These are phyloP conservation scores for Guadua angustifolia DNA, from an alignment of 176 grass and related monocot species.

Conservation along the genomic window DNA sequence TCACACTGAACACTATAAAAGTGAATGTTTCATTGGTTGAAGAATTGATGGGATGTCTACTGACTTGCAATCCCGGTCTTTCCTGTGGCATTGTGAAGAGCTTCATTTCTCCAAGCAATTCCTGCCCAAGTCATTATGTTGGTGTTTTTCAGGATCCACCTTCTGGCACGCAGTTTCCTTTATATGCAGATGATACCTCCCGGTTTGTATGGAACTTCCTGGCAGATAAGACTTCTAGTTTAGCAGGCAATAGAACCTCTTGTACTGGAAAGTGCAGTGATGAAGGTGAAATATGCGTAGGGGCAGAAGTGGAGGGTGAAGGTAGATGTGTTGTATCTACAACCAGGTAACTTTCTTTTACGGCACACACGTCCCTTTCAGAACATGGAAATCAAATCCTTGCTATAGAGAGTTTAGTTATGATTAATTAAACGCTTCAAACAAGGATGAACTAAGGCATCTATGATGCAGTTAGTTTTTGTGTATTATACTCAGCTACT, in stretches of 20 bases:
- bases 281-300: slow-evolving; percentile 66
- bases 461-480: slow-evolving; percentile 15
- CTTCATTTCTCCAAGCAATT: slow-evolving; percentile 71
- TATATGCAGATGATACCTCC: slow-evolving; percentile 84
- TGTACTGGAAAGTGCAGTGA: slow-evolving; percentile 73
- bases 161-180: slow-evolving; percentile 57
- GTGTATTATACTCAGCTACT: not conserved
- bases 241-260: slow-evolving; percentile 46
- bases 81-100: slow-evolving; percentile 74
- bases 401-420: not conserved
- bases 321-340: slow-evolving; percentile 83
- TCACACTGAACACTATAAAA: slow-evolving; percentile 81
- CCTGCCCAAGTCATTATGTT: slow-evolving; percentile 91
- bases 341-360: slow-evolving; percentile 64
- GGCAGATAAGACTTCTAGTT: slow-evolving; percentile 63
- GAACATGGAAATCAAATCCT: not conserved
- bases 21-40: slow-evolving; percentile 85
- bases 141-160: slow-evolving; percentile 81
- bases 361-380: not conserved
- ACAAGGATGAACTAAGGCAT: not conserved
- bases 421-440: not conserved
- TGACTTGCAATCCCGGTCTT: slow-evolving; percentile 85
- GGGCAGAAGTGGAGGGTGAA: slow-evolving; percentile 72
- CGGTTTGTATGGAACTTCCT: slow-evolving; percentile 96
- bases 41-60: slow-evolving; percentile 73